Percentiles rank a stretch among this genome's conserved stretches.
Evolutionary conservation across 495 filamentous ascomycete genomes (phyloP).

Genomic region (Xylaria flabelliformis): DNA sequence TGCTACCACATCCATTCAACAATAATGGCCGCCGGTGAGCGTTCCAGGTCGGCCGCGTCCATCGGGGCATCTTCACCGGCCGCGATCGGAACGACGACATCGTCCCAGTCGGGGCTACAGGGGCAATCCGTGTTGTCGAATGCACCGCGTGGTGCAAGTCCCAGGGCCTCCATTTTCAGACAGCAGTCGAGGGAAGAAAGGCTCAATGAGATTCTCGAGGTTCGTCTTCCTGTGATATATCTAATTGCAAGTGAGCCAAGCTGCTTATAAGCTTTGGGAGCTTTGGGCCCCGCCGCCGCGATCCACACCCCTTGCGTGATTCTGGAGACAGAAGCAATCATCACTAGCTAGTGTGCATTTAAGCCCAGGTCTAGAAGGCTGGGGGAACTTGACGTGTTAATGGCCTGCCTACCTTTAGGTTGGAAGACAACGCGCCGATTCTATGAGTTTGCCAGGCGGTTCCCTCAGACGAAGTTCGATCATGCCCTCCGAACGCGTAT

Average conservation of each 20-base stretch:
- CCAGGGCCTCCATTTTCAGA: background rate
- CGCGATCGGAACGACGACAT: background rate
- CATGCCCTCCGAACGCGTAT: constrained; percentile 34
- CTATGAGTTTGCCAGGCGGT: constrained; percentile 28
- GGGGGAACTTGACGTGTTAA: background rate
- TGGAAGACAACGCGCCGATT: constrained; percentile 40
- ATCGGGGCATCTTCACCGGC: background rate
- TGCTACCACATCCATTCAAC: background rate
- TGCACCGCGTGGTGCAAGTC: background rate
- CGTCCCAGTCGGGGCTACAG: constrained; percentile 3
- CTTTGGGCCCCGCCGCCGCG: constrained; percentile 2
- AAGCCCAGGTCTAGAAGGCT: constrained; percentile 7
- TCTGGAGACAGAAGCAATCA: background rate
- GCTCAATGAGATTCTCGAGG: constrained; percentile 53
- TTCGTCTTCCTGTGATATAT: constrained; percentile 33
- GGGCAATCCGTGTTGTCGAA: background rate
- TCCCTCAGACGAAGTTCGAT: constrained; percentile 27
- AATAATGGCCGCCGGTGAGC: constrained; percentile 21
- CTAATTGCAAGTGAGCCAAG: constrained; percentile 4
- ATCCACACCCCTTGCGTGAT: constrained; percentile 16
- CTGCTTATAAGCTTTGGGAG: background rate
- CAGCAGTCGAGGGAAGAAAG: constrained; percentile 48
- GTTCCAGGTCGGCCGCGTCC: background rate
- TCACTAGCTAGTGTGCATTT: background rate
- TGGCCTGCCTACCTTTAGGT: constrained; percentile 15